Conservation (phyloP, 225 moss, liverwort and hornwort species). For the Polytrichum commune region DNA sequence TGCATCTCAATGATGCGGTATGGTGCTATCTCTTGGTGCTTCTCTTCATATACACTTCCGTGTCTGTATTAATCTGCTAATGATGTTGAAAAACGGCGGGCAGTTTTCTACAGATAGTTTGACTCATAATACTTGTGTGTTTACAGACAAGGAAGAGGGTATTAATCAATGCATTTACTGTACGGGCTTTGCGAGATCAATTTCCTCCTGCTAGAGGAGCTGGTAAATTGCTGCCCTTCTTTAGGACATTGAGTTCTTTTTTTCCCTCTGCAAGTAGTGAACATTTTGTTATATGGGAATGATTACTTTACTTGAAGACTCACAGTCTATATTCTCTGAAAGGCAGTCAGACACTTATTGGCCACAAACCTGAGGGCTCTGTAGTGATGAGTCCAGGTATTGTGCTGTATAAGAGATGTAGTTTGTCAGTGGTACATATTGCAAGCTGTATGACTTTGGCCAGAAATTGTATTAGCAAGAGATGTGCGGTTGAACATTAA, state of each 20-base stretch:
- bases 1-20: conserved; percentile 87
- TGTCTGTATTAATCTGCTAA: not conserved
- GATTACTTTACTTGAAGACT: too few relatives aligned
- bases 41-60: not conserved
- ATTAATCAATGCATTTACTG: conserved; percentile 92
- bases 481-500: too few relatives aligned
- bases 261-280: not conserved
- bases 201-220: conserved; percentile 94
- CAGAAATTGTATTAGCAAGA: too few relatives aligned
- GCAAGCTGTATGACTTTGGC: too few relatives aligned
- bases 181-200: conserved; percentile 82
- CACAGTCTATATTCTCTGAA: too few relatives aligned
- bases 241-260: not conserved
- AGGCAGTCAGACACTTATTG: too few relatives aligned
- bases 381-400: too few relatives aligned
- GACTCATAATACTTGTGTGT: conserved; percentile 2
- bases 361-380: too few relatives aligned
- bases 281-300: too few relatives aligned
- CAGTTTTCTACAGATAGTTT: not conserved
- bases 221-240: conserved; percentile 33
- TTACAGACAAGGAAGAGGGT: conserved; percentile 92
- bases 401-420: too few relatives aligned
- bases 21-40: conserved; percentile 6
- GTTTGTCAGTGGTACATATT: too few relatives aligned
- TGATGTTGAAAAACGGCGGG: not conserved